Conservation (phyloP, 2,329 filamentous ascomycete genomes). For the Aspergillaceae sp. region DNA sequence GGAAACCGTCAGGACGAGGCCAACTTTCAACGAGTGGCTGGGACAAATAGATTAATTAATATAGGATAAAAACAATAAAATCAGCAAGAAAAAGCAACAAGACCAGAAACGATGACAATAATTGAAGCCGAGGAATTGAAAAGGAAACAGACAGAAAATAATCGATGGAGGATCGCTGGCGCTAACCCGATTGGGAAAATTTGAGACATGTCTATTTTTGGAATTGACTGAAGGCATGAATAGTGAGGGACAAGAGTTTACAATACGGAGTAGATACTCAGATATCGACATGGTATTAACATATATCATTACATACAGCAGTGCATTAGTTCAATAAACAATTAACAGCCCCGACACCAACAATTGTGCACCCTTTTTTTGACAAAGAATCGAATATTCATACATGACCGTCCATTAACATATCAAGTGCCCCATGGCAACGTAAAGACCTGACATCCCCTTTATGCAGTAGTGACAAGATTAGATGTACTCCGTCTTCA, state of each 20-base stretch:
- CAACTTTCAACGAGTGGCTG: not conserved
- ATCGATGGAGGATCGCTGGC: not conserved
- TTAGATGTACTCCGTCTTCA: slow-evolving; percentile 19
- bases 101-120: slow-evolving; percentile 4
- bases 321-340: no score
- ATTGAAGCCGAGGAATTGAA: slow-evolving; percentile 1
- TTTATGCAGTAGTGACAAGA: not conserved
- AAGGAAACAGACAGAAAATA: slow-evolving; percentile 5
- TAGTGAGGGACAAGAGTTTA: no score
- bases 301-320: no score
- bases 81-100: slow-evolving; percentile 3
- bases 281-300: no score
- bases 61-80: slow-evolving; percentile 2
- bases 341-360: no score
- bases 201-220: slow-evolving; percentile 21
- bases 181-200: slow-evolving; percentile 3
- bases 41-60: not conserved
- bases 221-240: slow-evolving; percentile 2
- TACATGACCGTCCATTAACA: not conserved
- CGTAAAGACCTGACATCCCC: not conserved
- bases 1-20: no score
- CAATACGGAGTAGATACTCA: no score
- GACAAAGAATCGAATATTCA: no score
- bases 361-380: no score
- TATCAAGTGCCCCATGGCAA: not conserved